A percentile compares a stretch with the other conserved stretches of the same genome.
Conservation (phyloP, 2,329 filamentous ascomycete genomes). For the Magnaporthiopsis incrustans region DNA sequence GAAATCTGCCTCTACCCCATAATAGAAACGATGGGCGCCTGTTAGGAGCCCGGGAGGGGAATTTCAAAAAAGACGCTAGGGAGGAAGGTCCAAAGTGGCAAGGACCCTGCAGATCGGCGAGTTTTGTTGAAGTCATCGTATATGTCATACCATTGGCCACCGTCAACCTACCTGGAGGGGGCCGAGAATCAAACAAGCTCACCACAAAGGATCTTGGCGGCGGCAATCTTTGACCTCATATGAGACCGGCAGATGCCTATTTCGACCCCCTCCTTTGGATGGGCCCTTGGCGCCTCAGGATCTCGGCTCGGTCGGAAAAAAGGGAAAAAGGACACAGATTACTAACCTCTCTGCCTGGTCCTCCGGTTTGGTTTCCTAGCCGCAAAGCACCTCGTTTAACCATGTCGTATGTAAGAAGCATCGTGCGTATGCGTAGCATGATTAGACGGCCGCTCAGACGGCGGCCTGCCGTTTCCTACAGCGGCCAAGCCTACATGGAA, state of each 20-base stretch:
- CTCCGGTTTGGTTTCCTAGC: background rate
- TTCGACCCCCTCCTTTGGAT: background rate
- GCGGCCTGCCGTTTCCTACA: background rate
- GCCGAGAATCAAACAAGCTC: background rate
- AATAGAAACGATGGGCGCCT: background rate
- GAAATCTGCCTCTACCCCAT: background rate
- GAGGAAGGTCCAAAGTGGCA: background rate
- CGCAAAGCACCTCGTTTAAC: background rate
- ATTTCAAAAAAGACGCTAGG: background rate
- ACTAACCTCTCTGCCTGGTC: background rate
- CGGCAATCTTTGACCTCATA: conserved; percentile 5
- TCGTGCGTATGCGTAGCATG: background rate
- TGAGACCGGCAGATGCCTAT: background rate
- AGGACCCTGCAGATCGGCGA: conserved; percentile 10
- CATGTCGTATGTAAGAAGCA: background rate
- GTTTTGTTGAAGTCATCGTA: conserved; percentile 7
- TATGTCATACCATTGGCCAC: conserved; percentile 8
- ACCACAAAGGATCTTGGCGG: background rate
- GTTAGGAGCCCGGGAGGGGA: background rate
- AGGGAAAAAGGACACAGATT: background rate
- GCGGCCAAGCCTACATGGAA: background rate
- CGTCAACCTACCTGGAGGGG: background rate
- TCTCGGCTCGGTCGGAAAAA: background rate
- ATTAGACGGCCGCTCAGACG: background rate
- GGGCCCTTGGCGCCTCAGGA: background rate